Evolutionary conservation across 441 rosid species (phyloP).

Genomic region (Populus hybrid): DNA sequence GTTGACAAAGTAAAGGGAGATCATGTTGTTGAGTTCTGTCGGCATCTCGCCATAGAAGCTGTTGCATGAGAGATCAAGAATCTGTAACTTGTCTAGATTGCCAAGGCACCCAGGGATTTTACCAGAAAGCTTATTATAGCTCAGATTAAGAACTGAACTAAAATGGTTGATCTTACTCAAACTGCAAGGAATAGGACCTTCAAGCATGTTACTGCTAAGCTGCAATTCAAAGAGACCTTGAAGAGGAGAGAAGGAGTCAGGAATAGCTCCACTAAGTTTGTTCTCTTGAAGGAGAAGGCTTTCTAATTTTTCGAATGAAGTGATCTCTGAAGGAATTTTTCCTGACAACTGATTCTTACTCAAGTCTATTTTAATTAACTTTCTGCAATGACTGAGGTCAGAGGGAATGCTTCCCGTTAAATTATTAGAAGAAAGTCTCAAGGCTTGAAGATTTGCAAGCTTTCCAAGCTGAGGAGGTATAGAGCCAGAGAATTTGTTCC

Average conservation of each 20-base stretch:
- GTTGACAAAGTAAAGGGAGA: conserved; percentile 35
- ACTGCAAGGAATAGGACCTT: conserved; percentile 39
- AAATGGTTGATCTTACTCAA: conserved; percentile 36
- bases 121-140: conserved; percentile 20
- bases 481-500: conserved; percentile 28
- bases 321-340: conserved; percentile 31
- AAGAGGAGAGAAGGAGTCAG: conserved; percentile 28
- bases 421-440: conserved; percentile 27
- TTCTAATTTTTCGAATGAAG: conserved; percentile 23
- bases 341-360: conserved; percentile 35
- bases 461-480: conserved; percentile 35
- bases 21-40: conserved; percentile 29
- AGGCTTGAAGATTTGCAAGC: conserved; percentile 28
- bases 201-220: conserved; percentile 34
- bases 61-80: conserved; percentile 45
- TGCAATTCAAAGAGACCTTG: conserved; percentile 33
- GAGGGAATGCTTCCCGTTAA: conserved; percentile 34
- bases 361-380: conserved; percentile 31
- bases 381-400: conserved; percentile 28
- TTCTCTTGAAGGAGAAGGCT: conserved; percentile 35
- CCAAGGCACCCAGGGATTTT: neutral
- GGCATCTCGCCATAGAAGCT: conserved; percentile 37
- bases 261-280: conserved; percentile 29
- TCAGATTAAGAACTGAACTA: conserved; percentile 36
- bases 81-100: conserved; percentile 33